Percentiles rank a stretch among this genome's conserved stretches.
phyloP scores from a whole-genome alignment of 495 filamentous ascomycete genomes.

The Podospora tetraspora region DNA sequence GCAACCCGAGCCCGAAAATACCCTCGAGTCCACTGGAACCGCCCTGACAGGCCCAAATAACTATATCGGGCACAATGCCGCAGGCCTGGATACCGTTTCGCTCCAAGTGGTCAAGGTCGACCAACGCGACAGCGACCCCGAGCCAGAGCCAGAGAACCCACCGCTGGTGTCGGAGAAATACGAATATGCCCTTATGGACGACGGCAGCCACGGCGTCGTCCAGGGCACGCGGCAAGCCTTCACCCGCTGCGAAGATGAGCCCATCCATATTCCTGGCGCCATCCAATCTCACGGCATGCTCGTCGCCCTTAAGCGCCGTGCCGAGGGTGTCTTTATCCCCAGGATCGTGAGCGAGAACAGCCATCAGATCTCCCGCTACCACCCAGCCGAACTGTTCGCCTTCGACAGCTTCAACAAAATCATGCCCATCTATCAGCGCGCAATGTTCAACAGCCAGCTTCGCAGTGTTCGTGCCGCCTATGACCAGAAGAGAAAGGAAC shows the following conservation, averaged over 20 bases:
- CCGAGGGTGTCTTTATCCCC: slow-evolving; percentile 18
- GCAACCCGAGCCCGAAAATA: background rate
- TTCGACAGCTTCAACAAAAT: slow-evolving; percentile 20
- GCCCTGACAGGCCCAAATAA: background rate
- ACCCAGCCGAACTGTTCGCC: slow-evolving; percentile 16
- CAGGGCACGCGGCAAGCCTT: slow-evolving; percentile 19
- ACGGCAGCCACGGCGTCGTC: slow-evolving; percentile 21
- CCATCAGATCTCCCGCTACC: slow-evolving; percentile 17
- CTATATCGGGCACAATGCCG: background rate
- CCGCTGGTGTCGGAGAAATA: slow-evolving; percentile 15
- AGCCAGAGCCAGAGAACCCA: background rate
- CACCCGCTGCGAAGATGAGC: slow-evolving; percentile 24
- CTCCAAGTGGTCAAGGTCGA: slow-evolving; percentile 13
- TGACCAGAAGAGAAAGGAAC: slow-evolving; percentile 9
- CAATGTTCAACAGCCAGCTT: slow-evolving; percentile 19
- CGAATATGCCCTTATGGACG: slow-evolving; percentile 19
- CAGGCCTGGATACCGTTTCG: background rate
- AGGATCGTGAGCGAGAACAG: slow-evolving; percentile 26
- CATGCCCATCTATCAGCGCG: slow-evolving; percentile 21
- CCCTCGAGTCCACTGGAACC: background rate
- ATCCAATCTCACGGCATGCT: slow-evolving; percentile 24
- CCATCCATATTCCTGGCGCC: slow-evolving; percentile 24
- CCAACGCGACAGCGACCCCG: background rate
- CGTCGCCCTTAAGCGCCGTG: slow-evolving; percentile 17
- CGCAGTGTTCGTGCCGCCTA: slow-evolving; percentile 11